Evolutionary conservation across 108 stramenopile species (phyloP).

Genomic region (Chaetoceros tenuissimus): DNA sequence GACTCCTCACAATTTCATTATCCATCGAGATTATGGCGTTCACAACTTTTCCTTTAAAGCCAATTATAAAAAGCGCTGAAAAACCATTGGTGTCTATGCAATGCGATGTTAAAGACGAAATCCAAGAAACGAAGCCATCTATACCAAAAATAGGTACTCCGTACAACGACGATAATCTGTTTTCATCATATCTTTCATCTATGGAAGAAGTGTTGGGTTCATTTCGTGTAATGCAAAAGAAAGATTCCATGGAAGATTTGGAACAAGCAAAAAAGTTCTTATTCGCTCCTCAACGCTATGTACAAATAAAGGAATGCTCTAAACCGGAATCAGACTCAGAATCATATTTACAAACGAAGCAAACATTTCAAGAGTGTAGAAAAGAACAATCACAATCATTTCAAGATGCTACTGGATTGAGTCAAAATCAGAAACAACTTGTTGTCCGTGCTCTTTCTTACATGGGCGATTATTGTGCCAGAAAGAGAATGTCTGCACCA

Average conservation of each 20-base stretch:
- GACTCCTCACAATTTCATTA: no score
- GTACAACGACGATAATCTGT: background rate
- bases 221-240: background rate
- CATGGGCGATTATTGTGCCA: conserved; percentile 45
- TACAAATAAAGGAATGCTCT: no score
- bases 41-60: no score
- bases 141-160: no score
- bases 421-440: background rate
- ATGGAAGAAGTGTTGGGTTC: background rate
- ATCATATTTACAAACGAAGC: conserved; percentile 4
- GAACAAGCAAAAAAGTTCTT: background rate
- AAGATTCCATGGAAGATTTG: background rate
- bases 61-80: no score
- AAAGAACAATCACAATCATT: conserved; percentile 7
- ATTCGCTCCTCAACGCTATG: background rate
- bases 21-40: no score
- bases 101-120: no score
- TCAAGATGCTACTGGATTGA: conserved; percentile 17
- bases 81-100: no score
- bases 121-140: no score
- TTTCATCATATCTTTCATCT: background rate
- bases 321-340: no score
- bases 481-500: conserved; percentile 10
- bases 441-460: conserved; percentile 19
- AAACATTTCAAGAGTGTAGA: background rate